Conservation (phyloP, 2,329 filamentous ascomycete genomes). For the Pleomassaria siparia region DNA sequence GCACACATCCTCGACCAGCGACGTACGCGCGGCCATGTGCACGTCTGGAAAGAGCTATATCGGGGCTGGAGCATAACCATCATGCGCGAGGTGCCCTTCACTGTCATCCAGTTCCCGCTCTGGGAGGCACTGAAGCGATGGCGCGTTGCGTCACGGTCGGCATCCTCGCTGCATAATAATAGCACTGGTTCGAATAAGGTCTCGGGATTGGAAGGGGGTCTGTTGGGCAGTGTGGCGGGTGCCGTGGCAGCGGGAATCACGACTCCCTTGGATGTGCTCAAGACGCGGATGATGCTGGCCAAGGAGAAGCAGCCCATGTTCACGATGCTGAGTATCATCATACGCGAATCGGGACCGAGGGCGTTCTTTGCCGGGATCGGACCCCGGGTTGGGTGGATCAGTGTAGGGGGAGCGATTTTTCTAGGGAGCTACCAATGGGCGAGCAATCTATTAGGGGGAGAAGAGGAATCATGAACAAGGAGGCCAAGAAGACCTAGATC, state of each 20-base stretch:
- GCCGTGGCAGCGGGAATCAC: slow-evolving; percentile 85
- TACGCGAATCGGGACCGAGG: slow-evolving; percentile 62
- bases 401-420: slow-evolving; percentile 90
- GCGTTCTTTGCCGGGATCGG: slow-evolving; percentile 77
- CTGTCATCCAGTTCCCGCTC: slow-evolving; percentile 93
- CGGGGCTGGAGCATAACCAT: slow-evolving; percentile 91
- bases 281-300: slow-evolving; percentile 94
- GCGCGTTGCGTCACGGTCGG: slow-evolving; percentile 48
- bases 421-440: slow-evolving; percentile 90
- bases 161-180: background rate
- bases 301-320: slow-evolving; percentile 63
- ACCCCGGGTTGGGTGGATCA: slow-evolving; percentile 91
- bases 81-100: slow-evolving; percentile 95
- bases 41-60: slow-evolving; percentile 83
- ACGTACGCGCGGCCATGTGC: slow-evolving; percentile 43
- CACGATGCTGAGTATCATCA: slow-evolving; percentile 64
- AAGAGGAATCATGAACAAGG: slow-evolving; percentile 8
- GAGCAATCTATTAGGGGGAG: slow-evolving; percentile 68
- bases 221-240: slow-evolving; percentile 82
- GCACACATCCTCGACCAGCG: slow-evolving; percentile 62
- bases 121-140: slow-evolving; percentile 91
- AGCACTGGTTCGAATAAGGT: slow-evolving; percentile 52
- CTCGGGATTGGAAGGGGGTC: slow-evolving; percentile 73
- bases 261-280: slow-evolving; percentile 92
- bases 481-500: background rate